A percentile compares a stretch with the other conserved stretches of the same genome.
Conservation (phyloP, 306 rosid genomes). For the Inga oerstediana region DNA sequence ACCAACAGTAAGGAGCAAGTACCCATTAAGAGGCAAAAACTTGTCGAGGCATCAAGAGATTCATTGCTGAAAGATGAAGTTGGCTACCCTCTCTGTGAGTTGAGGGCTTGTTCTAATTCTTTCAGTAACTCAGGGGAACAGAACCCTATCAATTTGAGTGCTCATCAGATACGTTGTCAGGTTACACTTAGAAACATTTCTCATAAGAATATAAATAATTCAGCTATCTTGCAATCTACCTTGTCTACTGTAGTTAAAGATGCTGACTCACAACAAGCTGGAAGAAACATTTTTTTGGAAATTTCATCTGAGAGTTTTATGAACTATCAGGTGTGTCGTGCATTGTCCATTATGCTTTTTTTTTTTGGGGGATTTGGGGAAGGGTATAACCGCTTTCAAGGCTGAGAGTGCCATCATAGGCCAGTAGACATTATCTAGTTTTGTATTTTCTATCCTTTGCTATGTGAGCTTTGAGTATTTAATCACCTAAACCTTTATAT, state of each 20-base stretch:
- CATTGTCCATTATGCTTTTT: constrained; percentile 29
- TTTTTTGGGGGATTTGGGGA: no score
- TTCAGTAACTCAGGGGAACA: constrained; percentile 38
- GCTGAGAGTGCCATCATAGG: background rate
- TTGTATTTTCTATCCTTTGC: constrained; percentile 16
- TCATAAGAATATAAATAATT: constrained; percentile 37
- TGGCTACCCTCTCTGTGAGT: constrained; percentile 39
- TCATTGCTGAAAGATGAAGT: constrained; percentile 39
- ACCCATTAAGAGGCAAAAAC: constrained; percentile 59
- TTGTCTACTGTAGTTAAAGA: constrained; percentile 27
- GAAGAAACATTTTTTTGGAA: constrained; percentile 74
- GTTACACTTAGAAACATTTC: constrained; percentile 51
- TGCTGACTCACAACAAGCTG: constrained; percentile 44
- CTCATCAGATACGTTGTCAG: constrained; percentile 52
- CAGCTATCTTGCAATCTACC: constrained; percentile 53
- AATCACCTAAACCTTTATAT: constrained; percentile 39
- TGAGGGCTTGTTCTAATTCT: constrained; percentile 49
- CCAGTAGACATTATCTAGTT: constrained; percentile 12
- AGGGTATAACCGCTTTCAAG: no score
- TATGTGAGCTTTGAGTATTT: constrained; percentile 19
- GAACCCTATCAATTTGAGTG: constrained; percentile 38
- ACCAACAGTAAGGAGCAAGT: constrained; percentile 32
- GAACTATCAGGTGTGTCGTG: constrained; percentile 64
- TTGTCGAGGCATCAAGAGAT: constrained; percentile 39
- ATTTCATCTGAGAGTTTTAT: constrained; percentile 55